Evolutionary conservation across 768 basidiomycete species (phyloP).

Genomic region (Plicaturopsis crispa): DNA sequence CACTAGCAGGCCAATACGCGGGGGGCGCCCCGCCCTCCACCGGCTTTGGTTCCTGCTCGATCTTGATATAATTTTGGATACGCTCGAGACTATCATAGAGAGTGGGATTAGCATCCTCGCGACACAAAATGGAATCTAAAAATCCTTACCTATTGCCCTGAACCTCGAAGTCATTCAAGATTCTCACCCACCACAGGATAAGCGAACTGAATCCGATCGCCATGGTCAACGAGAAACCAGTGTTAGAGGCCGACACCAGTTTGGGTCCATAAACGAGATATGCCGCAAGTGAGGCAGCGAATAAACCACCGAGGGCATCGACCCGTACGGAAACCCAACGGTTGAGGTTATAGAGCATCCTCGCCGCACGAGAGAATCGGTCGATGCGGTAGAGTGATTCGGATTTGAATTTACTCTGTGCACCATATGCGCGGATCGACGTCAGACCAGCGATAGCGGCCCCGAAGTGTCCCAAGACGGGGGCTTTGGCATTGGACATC

Average conservation of each 20-base stretch:
- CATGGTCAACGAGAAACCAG: constrained; percentile 50
- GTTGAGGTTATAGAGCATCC: constrained; percentile 47
- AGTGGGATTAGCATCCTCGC: too few relatives aligned
- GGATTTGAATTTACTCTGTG: constrained; percentile 36
- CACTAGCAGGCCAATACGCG: constrained; percentile 46
- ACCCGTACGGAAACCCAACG: constrained; percentile 40
- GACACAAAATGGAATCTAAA: not conserved
- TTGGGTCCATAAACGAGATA: constrained; percentile 39
- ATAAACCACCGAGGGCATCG: constrained; percentile 48
- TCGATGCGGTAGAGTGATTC: constrained; percentile 47
- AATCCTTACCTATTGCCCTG: constrained; percentile 21
- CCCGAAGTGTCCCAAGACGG: constrained; percentile 31
- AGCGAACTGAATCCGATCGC: constrained; percentile 24
- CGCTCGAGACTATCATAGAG: constrained; percentile 25
- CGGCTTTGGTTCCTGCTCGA: constrained; percentile 38
- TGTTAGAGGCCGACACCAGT: constrained; percentile 22
- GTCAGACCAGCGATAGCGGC: constrained; percentile 54
- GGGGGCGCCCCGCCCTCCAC: constrained; percentile 31
- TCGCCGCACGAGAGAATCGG: constrained; percentile 35
- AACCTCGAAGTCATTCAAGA: constrained; percentile 37
- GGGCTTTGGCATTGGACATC: constrained; percentile 32
- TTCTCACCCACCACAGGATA: constrained; percentile 26
- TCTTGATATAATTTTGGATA: constrained; percentile 36
- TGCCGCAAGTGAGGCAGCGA: constrained; percentile 45
- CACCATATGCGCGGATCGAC: constrained; percentile 63